Conservation (phyloP, 2,329 filamentous ascomycete species). For the Colletotrichum graminicola region DNA sequence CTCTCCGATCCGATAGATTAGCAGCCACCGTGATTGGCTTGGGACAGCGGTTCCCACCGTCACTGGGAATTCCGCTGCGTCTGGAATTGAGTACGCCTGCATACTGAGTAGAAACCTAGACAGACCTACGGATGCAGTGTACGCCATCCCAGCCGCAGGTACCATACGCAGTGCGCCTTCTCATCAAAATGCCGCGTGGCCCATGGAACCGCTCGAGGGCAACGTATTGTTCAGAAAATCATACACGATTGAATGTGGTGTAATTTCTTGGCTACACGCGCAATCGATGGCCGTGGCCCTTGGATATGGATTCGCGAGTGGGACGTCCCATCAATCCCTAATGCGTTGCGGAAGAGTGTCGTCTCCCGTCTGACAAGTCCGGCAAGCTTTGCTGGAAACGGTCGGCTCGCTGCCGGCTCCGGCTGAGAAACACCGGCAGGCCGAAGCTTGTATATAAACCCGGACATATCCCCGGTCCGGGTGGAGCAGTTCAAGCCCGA, state of each 20-base stretch:
- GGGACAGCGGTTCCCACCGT: background rate
- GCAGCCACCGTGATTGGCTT: background rate
- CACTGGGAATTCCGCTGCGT: background rate
- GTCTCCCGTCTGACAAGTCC: too few species aligned
- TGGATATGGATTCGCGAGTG: background rate
- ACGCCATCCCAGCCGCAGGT: slow-evolving; percentile 76
- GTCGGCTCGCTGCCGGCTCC: background rate
- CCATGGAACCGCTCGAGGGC: too few species aligned
- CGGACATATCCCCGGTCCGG: background rate
- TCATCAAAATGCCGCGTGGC: background rate
- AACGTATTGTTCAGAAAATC: background rate
- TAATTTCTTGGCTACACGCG: background rate
- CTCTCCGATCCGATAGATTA: background rate
- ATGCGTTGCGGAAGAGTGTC: background rate
- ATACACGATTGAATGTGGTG: background rate
- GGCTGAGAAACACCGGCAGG: background rate
- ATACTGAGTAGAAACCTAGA: too few species aligned
- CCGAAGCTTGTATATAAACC: background rate
- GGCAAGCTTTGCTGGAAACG: background rate
- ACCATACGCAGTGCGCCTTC: slow-evolving; percentile 65
- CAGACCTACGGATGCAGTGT: slow-evolving; percentile 68
- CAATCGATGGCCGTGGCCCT: background rate
- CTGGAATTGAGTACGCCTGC: slow-evolving; percentile 61
- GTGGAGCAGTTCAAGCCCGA: background rate
- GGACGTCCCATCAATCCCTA: background rate